phyloP scores from a whole-genome alignment of 2,329 filamentous ascomycete genomes.

The Zasmidium cellare region DNA sequence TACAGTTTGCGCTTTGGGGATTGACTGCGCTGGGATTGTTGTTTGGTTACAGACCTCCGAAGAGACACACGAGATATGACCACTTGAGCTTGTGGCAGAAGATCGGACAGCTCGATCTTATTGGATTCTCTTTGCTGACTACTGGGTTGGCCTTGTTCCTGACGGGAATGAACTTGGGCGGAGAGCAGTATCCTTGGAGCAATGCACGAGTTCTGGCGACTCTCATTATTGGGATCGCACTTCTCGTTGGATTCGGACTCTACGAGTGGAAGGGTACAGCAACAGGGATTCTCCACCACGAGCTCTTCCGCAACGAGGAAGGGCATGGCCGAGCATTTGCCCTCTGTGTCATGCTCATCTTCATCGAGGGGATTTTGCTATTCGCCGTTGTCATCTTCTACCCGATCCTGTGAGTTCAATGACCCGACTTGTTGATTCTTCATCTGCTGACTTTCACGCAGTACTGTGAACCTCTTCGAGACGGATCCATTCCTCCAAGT shows the following conservation, averaged over 20 bases:
- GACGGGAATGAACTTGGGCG: constrained; percentile 34
- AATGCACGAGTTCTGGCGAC: constrained; percentile 33
- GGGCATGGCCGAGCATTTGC: constrained; percentile 12
- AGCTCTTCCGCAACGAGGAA: constrained; percentile 14
- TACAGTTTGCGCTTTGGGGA: constrained; percentile 20
- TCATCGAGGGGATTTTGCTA: constrained; percentile 20
- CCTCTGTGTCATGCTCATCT: constrained; percentile 16
- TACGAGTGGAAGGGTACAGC: constrained; percentile 20
- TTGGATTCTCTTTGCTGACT: constrained; percentile 18
- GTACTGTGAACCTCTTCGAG: constrained; percentile 11
- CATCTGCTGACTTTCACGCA: background rate
- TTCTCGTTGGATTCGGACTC: constrained; percentile 33
- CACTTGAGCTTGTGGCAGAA: constrained; percentile 14
- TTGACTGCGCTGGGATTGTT: constrained; percentile 13
- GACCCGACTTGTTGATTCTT: no score
- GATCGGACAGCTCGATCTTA: constrained; percentile 18
- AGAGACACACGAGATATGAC: constrained; percentile 13
- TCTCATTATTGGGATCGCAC: constrained; percentile 34
- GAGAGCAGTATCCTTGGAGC: constrained; percentile 36
- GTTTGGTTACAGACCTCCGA: constrained; percentile 20
- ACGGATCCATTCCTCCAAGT: constrained; percentile 7
- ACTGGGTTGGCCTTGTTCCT: constrained; percentile 24
- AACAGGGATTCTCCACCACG: constrained; percentile 21
- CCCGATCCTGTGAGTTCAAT: constrained; percentile 13
- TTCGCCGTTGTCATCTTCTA: constrained; percentile 21